Evolutionary conservation across 2,329 filamentous ascomycete genomes (phyloP), one percentile per base, ranked within the genome.

Genomic region (Thelonectria blattea): DNA sequence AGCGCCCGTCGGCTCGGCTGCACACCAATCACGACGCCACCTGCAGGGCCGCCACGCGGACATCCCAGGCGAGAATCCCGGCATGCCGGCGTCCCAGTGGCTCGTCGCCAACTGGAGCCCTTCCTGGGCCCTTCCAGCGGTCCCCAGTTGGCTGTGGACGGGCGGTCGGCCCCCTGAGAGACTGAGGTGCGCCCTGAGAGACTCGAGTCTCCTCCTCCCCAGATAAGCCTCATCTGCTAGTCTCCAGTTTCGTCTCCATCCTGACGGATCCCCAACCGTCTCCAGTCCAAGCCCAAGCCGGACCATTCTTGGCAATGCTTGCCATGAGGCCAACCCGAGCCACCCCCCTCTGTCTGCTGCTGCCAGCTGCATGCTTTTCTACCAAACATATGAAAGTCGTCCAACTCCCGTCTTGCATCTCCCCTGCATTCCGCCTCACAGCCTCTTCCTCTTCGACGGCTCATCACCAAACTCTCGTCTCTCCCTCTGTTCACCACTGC

Each of bases 361-460:
- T 30, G 50, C 37, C 54, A 45, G 42, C 22, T 30, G 50, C 37
- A 51, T 55, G 57, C 52, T 42, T 52, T 60, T 56, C 52, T 17
- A 52, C 51, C 43, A 51, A 41, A 42, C 47, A 56, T 67, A 68
- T 70, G 68, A 70, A 69, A 69, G 66, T 56, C 61, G 53, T 60
- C 60, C 68, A 62, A 52, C 41, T 52, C 58, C 58, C 58, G 52
- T 42, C 58, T 60, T 24, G n/a, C 58, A n/a, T 34, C 52, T 42
- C 47, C 37, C 47, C 63, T 67, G 58, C 57, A 58, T 60, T 51
- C 56, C 60, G 22, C 39, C 45, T 37, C 56, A 42, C 49, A 62
- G 58, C 56, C 24, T 30, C 30, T 42, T 34, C 34, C 7, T 47
- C 6, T 17, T 37, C 24, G 45, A 22, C 39, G 20, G 41, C 37